phyloP scores from a whole-genome alignment of 345 rosid genomes.

The Pugionium dolabratum region DNA sequence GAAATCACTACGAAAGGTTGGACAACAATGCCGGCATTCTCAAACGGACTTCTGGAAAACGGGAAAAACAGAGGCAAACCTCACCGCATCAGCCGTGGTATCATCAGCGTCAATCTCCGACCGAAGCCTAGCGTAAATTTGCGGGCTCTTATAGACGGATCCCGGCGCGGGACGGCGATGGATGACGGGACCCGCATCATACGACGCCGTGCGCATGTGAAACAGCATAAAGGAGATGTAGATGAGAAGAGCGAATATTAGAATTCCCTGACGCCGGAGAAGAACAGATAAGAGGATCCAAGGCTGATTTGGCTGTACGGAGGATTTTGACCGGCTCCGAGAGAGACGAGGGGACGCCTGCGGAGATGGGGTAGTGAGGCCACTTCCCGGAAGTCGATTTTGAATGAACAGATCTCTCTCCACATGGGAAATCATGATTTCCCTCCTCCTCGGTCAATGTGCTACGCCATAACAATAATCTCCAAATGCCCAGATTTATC shows the following conservation, averaged over 20 bases:
- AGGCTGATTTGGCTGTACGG: slow-evolving; percentile 56
- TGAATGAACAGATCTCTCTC: slow-evolving; percentile 43
- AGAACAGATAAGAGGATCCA: slow-evolving; percentile 83
- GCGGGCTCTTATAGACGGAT: slow-evolving; percentile 89
- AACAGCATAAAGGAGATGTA: slow-evolving; percentile 94
- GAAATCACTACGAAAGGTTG: not conserved
- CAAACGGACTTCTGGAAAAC: not conserved
- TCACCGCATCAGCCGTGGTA: slow-evolving; percentile 85
- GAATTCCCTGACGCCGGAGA: slow-evolving; percentile 88
- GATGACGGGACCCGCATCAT: slow-evolving; percentile 68
- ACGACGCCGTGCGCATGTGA: slow-evolving; percentile 88
- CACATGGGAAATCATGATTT: slow-evolving; percentile 25
- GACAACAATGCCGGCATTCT: not conserved
- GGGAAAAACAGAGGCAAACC: slow-evolving; percentile 28
- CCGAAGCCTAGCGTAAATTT: slow-evolving; percentile 76
- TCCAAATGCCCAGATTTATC: not conserved
- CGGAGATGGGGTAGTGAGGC: slow-evolving; percentile 91
- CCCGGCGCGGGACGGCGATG: slow-evolving; percentile 72
- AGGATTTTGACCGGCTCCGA: slow-evolving; percentile 51
- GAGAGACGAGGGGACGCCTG: slow-evolving; percentile 92
- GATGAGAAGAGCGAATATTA: slow-evolving; percentile 87
- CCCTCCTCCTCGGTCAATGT: slow-evolving; percentile 17
- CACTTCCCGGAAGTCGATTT: slow-evolving; percentile 81
- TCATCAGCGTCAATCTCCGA: slow-evolving; percentile 91
- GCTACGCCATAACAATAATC: slow-evolving; percentile 1